Evolutionary conservation across 805 yeast species (phyloP), one percentile per base, ranked within the genome.

Genomic region (Cyberlindnera xishuangbannaensis): DNA sequence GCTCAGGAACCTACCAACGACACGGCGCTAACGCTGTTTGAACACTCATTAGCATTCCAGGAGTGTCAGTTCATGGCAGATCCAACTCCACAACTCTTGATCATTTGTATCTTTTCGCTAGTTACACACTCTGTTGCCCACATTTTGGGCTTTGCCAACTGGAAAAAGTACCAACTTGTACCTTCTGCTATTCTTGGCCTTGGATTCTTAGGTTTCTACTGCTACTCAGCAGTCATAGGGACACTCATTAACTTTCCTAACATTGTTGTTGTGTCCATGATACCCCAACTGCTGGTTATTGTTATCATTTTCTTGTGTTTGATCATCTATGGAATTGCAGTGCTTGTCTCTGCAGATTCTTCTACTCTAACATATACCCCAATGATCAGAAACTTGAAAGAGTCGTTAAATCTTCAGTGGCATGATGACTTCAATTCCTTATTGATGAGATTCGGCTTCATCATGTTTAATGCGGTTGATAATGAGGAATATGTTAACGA

Each of bases 21-120:
- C 36, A 70, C 78, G 12, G 85, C 85, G 0, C 61, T 82, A 42
- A 78, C 92, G 1, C 58, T 83, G 22, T 81, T 83, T 56, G 92
- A 83, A 53, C 80, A 76, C 47, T 79, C 90, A 4, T 53, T 81
- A 12, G 83, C 85, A 10, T 80, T 80, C 50, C 88, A 82, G 47
- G 92, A 83, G 45, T 77, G 71, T 37, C 81, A 70, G 51, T 63
- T 66, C 27, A 58, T 63, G 21, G 59, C 34, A 33, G 58, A 66
- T 30, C 85, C 77, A 20, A 69, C 77, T 2, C 69, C 64, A 30
- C 83, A 68, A 49, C 59, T 71, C 28, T 62, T 72, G 27, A 56
- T 65, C 8, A 61, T 76, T 4, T 67, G 78, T n/a, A 39, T 76
- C 7, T 70, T 75, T 47, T 77, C 81, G 38, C 53, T 81, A 1